phyloP scores from a whole-genome alignment of 139 green algal species.

The Closterium sp. region DNA sequence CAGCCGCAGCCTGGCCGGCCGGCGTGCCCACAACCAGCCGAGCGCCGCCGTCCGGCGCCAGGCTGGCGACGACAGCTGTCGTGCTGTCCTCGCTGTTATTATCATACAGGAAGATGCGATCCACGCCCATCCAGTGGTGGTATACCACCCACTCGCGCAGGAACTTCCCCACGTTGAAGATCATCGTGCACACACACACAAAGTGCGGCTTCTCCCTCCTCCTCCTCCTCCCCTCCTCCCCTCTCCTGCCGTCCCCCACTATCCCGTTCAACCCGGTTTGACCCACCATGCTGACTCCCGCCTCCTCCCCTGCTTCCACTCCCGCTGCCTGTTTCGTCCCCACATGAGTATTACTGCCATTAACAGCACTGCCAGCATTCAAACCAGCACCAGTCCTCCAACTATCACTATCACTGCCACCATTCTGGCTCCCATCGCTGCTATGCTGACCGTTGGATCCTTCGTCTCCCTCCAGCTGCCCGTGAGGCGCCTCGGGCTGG shows the following conservation, averaged over 20 bases:
- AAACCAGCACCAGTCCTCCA: not conserved
- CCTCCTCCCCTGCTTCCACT: not conserved
- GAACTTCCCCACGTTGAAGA: constrained; percentile 25
- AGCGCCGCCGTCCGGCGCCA: not conserved
- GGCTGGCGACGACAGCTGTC: not conserved
- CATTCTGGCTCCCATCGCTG: not conserved
- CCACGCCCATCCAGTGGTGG: constrained; percentile 25
- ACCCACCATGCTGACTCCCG: too few species aligned
- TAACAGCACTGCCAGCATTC: too few species aligned
- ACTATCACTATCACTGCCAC: too few species aligned
- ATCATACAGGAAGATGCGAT: constrained; percentile 28
- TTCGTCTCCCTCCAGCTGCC: too few species aligned
- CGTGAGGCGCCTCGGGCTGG: not conserved
- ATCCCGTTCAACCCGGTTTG: too few species aligned
- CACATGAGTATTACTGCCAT: too few species aligned
- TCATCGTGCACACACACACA: constrained; percentile 35
- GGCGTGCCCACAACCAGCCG: not conserved
- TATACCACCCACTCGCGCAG: constrained; percentile 37
- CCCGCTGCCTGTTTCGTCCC: not conserved
- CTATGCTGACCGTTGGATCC: not conserved
- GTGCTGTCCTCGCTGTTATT: constrained; percentile 43
- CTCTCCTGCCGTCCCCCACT: not conserved
- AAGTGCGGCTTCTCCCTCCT: not conserved
- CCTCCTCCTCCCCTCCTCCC: not conserved
- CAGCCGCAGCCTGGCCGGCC: not conserved